Conservation (phyloP, 306 rosid genomes). For the Potentilla sterilis region DNA sequence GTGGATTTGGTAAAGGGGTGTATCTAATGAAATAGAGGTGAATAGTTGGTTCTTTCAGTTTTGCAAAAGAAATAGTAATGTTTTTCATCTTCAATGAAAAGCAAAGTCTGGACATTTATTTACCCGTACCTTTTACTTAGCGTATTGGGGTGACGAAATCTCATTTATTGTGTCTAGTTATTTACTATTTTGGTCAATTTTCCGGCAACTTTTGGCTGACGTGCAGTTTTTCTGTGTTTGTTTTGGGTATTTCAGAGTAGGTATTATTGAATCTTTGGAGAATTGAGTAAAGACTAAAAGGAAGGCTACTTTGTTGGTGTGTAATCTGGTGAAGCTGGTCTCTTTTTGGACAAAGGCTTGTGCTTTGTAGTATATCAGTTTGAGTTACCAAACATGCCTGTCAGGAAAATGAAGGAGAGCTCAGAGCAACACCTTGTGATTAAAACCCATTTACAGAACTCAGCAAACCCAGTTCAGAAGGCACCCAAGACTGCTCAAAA, state of each 20-base stretch:
- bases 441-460: slow-evolving; percentile 75
- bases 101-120: slow-evolving; percentile 29
- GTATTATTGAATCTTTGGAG: slow-evolving; percentile 36
- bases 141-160: slow-evolving; percentile 37
- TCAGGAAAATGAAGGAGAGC: slow-evolving; percentile 89
- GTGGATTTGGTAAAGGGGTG: slow-evolving; percentile 1
- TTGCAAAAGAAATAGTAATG: slow-evolving; percentile 49
- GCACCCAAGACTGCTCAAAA: slow-evolving; percentile 68
- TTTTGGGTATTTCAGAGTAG: slow-evolving; percentile 31
- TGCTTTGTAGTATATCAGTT: slow-evolving; percentile 15
- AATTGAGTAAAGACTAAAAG: slow-evolving; percentile 38
- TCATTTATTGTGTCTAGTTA: slow-evolving; percentile 38
- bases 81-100: slow-evolving; percentile 41
- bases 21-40: slow-evolving; percentile 36
- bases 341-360: slow-evolving; percentile 26
- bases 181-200: slow-evolving; percentile 25
- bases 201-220: slow-evolving; percentile 36
- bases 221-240: slow-evolving; percentile 40
- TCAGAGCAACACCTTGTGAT: slow-evolving; percentile 92
- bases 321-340: slow-evolving; percentile 37
- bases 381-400: slow-evolving; percentile 61
- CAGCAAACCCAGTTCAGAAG: slow-evolving; percentile 57
- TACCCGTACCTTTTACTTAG: slow-evolving; percentile 32
- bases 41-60: slow-evolving; percentile 36
- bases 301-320: slow-evolving; percentile 7